Conservation (phyloP, 306 rosid genomes). For the Trifolium dubium region DNA sequence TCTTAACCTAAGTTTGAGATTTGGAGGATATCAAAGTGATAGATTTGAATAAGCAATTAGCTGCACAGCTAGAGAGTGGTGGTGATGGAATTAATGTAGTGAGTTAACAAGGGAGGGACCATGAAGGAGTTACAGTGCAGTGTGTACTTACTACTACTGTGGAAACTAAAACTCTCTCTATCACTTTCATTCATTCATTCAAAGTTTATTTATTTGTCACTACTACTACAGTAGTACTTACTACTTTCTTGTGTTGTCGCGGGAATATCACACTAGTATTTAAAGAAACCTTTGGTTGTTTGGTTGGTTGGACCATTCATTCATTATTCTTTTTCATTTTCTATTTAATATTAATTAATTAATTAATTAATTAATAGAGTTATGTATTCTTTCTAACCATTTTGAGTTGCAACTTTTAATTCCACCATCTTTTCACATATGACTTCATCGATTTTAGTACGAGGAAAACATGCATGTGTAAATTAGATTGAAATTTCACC, state of each 20-base stretch:
- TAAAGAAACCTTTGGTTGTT: slow-evolving; percentile 28
- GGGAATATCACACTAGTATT: slow-evolving; percentile 47
- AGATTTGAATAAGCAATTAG: too few species aligned
- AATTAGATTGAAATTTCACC: too few species aligned
- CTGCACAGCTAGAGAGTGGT: too few species aligned
- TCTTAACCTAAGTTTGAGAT: background rate
- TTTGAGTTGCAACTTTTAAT: background rate
- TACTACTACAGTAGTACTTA: background rate
- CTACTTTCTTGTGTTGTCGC: slow-evolving; percentile 26
- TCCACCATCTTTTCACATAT: background rate
- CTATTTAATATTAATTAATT: background rate
- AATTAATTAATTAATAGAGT: background rate
- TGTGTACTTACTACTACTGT: background rate
- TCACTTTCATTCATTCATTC: background rate
- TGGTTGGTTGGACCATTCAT: slow-evolving; percentile 14
- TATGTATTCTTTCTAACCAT: background rate
- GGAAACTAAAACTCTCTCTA: background rate
- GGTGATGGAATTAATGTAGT: background rate
- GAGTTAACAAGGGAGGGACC: background rate
- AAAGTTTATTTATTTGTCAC: slow-evolving; percentile 10
- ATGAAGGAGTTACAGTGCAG: background rate
- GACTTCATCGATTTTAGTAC: background rate
- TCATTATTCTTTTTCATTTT: slow-evolving; percentile 18
- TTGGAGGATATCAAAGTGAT: background rate
- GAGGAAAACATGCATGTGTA: too few species aligned